Percentiles rank a stretch among this genome's conserved stretches.
Evolutionary conservation across 306 rosid genomes (phyloP).

Genomic region (Medicago ruthenica): DNA sequence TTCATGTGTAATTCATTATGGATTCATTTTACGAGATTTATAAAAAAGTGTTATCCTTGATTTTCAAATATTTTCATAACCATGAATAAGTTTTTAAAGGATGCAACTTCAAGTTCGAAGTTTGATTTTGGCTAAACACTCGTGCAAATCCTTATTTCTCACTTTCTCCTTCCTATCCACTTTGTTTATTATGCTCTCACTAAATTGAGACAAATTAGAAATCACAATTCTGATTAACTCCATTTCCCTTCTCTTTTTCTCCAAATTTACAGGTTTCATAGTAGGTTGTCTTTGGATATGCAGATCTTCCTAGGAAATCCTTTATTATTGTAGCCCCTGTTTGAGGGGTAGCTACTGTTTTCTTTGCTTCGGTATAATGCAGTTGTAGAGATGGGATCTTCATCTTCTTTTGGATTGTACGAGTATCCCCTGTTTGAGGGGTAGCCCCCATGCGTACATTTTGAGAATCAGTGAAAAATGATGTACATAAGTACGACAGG

Average conservation of each 20-base stretch:
- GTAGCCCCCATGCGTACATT: neutral
- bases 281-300: neutral
- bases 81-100: neutral
- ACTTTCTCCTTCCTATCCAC: neutral
- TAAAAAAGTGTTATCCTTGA: neutral
- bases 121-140: neutral
- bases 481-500: neutral
- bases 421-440: neutral
- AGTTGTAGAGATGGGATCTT: neutral
- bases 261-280: neutral
- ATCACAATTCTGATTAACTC: neutral
- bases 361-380: neutral
- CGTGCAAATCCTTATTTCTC: neutral
- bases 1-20: neutral
- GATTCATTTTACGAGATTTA: neutral
- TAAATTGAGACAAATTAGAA: neutral
- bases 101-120: neutral
- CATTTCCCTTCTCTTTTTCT: neutral
- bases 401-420: neutral
- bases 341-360: neutral
- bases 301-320: neutral
- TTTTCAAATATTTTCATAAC: neutral
- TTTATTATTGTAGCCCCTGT: neutral
- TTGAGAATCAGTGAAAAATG: neutral
- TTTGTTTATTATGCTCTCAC: neutral